Percentiles rank a stretch among this genome's conserved stretches.
These are phyloP conservation scores for Nakataea oryzae DNA, from an alignment of 2,329 filamentous ascomycete species.

Conservation along the genomic window DNA sequence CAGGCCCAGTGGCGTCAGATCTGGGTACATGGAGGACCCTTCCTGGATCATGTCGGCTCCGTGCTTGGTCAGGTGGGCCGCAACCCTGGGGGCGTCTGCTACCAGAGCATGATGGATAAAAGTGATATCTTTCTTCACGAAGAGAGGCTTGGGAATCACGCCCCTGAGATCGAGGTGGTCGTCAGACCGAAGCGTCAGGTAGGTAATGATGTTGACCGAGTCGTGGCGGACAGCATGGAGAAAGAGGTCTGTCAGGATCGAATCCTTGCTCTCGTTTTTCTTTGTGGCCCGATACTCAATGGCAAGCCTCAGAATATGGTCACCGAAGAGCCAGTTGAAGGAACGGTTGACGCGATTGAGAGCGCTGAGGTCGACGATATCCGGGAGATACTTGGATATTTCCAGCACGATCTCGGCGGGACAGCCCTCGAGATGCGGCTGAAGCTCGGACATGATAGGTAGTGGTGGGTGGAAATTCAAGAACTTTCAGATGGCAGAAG, in stretches of 20 bases:
- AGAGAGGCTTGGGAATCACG: background rate
- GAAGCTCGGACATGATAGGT: background rate
- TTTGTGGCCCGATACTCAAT: background rate
- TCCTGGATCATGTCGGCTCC: background rate
- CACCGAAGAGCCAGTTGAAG: background rate
- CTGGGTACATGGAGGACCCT: background rate
- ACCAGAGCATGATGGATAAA: slow-evolving; percentile 1
- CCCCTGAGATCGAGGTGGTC: background rate
- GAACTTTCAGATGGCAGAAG: no score
- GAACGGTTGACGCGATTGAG: background rate
- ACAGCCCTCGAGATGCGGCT: background rate
- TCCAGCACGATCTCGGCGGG: background rate
- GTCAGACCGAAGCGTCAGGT: background rate
- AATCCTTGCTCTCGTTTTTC: background rate
- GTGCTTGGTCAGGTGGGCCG: background rate
- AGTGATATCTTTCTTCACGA: background rate
- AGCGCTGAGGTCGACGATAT: background rate
- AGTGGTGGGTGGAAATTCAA: background rate
- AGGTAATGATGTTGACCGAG: background rate
- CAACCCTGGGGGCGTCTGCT: slow-evolving; percentile 1
- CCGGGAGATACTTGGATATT: background rate
- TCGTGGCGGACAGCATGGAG: slow-evolving; percentile 1
- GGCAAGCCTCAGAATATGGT: background rate
- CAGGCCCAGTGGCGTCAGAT: background rate
- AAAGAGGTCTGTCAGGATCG: background rate